Conservation (phyloP, 2,329 filamentous ascomycete species). For the Aspergillus ruber region DNA sequence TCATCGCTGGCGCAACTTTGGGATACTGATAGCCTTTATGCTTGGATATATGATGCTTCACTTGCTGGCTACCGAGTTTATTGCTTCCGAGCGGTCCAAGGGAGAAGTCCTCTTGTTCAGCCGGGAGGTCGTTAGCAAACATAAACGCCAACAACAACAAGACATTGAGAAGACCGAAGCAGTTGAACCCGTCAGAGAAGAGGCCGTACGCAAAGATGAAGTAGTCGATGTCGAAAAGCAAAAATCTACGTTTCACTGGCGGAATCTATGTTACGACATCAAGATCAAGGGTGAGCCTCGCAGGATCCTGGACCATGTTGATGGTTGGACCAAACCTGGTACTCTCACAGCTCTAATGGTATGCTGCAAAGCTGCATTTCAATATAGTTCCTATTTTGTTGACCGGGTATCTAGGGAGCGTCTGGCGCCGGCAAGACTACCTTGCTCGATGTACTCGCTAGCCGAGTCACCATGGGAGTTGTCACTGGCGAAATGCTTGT, state of each 20-base stretch:
- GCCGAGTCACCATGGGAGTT: conserved; percentile 83
- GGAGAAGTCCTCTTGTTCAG: conserved; percentile 71
- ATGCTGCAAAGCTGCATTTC: too few relatives aligned
- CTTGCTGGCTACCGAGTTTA: conserved; percentile 58
- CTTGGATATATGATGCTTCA: conserved; percentile 56
- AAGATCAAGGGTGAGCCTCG: conserved; percentile 70
- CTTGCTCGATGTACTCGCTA: conserved; percentile 76
- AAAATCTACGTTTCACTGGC: conserved; percentile 79
- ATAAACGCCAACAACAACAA: conserved; percentile 27
- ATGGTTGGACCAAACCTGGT: conserved; percentile 91
- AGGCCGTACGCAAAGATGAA: conserved; percentile 14
- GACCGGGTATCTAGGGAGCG: conserved; percentile 50
- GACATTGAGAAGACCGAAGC: conserved; percentile 18
- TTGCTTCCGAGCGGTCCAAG: conserved; percentile 63
- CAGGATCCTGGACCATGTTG: conserved; percentile 74
- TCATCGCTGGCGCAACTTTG: conserved; percentile 65
- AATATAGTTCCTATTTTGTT: too few relatives aligned
- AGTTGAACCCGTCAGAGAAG: conserved; percentile 22
- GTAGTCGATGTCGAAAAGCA: conserved; percentile 51
- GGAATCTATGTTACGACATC: conserved; percentile 74
- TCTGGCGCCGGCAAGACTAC: conserved; percentile 91
- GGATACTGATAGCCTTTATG: conserved; percentile 61
- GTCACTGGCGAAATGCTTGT: conserved; percentile 81
- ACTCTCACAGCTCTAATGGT: conserved; percentile 76
- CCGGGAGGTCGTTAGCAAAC: conserved; percentile 52